phyloP scores from a whole-genome alignment of 352 stramenopile species.

The Saprolegnia parasitica region DNA sequence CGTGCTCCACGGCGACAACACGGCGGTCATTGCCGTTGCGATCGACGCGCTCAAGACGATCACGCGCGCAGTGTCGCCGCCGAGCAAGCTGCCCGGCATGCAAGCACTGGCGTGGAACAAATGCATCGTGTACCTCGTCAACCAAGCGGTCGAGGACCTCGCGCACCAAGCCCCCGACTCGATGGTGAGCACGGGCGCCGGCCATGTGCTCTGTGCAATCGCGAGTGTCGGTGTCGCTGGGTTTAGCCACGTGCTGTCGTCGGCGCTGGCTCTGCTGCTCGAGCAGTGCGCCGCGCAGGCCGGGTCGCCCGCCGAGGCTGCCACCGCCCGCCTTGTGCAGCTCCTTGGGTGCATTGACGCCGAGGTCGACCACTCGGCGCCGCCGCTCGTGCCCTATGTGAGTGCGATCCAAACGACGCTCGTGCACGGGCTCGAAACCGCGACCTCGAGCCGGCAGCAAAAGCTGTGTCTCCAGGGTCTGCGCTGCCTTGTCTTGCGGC shows the following conservation, averaged over 20 bases:
- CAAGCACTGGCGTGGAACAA: constrained; percentile 71
- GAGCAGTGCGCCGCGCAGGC: constrained; percentile 51
- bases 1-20: constrained; percentile 79
- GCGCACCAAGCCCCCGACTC: constrained; percentile 70
- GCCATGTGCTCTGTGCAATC: constrained; percentile 59
- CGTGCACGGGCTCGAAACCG: neutral
- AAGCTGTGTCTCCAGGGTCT: constrained; percentile 44
- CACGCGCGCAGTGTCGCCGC: constrained; percentile 2
- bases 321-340: constrained; percentile 54
- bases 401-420: constrained; percentile 24
- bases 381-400: constrained; percentile 53
- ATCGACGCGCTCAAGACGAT: constrained; percentile 42
- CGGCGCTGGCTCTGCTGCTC: constrained; percentile 55
- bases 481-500: constrained; percentile 70
- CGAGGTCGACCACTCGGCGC: constrained; percentile 72
- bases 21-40: constrained; percentile 66
- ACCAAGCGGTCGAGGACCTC: constrained; percentile 40
- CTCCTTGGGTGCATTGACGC: constrained; percentile 78
- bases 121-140: constrained; percentile 67
- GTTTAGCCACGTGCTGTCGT: constrained; percentile 68
- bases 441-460: neutral
- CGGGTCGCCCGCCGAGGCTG: constrained; percentile 54
- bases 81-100: constrained; percentile 20
- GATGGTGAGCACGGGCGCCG: constrained; percentile 69
- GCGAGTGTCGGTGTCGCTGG: constrained; percentile 58